Base-by-base conservation (phyloP, 2,329 filamentous ascomycete species). In the Sarocladium strictum region DNA sequence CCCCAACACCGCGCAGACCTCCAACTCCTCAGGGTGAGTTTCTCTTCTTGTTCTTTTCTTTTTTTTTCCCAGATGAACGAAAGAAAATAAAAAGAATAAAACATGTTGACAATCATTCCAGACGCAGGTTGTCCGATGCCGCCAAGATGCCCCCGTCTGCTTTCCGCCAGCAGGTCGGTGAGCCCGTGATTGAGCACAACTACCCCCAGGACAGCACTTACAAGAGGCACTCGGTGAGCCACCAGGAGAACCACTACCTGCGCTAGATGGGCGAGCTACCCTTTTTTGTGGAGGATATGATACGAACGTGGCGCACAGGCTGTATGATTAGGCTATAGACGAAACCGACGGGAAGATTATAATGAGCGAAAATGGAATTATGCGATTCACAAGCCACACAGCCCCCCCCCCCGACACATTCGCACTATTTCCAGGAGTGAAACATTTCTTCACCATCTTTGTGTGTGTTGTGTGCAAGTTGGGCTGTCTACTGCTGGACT, bases 241-340 rank as follows among this genome's bases (percentile, higher is more conserved):
- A 65, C n/a, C 65, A 67, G 58, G 65, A 67, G 60, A 58, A 61
- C n/a, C 61, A 66, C 23, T 62, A 62, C 11, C 27, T 65, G 52
- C 56, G 58, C 19, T 60, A 29, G 45, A 51, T 29, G 19, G 9
- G 19, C 12, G 9, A n/a, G 35, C 19, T 17, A n/a, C n/a, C n/a
- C n/a, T n/a, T n/a, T 38, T 38, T 15, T 43, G 38, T 43, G 38
- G 38, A 43, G 21, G 21, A 9, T 17, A 35, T 51, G n/a, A n/a
- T n/a, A n/a, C n/a, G n/a, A n/a, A n/a, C n/a, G n/a, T n/a, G 43
- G 43, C 43, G 38, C 29, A 9, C 21, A 14, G 43, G 43, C 43
- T 47, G 43, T 27, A 29, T 27, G 43, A 47, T 47, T 47, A 47
- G 43, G 43, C 43, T 47, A 27, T 47, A 47, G 43, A 47, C 21